Base-by-base conservation (phyloP, 495 filamentous ascomycete species). In the Aspergillus indologenus region DNA sequence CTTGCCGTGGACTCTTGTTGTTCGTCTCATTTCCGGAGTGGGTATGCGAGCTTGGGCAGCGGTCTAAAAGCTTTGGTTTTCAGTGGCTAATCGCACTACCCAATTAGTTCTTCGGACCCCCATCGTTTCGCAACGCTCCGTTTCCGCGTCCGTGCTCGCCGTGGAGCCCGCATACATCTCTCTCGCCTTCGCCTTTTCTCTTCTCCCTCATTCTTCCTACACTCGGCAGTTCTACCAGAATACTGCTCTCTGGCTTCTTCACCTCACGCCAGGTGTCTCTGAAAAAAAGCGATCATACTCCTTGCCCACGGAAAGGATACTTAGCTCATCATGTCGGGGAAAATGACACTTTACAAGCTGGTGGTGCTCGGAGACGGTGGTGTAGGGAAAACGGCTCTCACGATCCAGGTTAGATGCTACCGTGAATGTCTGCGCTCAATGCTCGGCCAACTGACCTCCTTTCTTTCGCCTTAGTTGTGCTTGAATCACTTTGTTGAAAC, bases 321-420 rank as follows among this genome's bases (percentile, higher is more conserved):
- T 61, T 58, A 61, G 59, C 34, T 69, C 75, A 61, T 53, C 67
- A 88, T 89, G 85, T 78, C 86, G 67, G 85, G 84, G 52, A 88
- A 94, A 82, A 96, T 96, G 93, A 96, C 92, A 68, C 79, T 97
- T 71, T 96, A 98, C 78, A 98, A 98, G 75, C 78, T 98, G 83
- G 94, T 98, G 83, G 94, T 98, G 79, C 83, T 98, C 34, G 94
- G 94, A 56, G 90, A 92, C 69, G 90, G 90, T 74, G 89, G 90
- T 71, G 92, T 96, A 55, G 94, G 94, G 50, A 98, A 98, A 82
- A 98, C 94, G 26, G 94, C 94, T 56, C 76, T 98, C 67, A 98
- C 94, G 45, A 98, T 98, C 74, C 94, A 98, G 82, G 87, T 96
- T 72, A 77, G 88, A 72, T 64, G 57, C 56, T 60, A 40, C 12